Base-by-base conservation (phyloP, 768 basidiomycete species). In the Rubroboletus satanas region DNA sequence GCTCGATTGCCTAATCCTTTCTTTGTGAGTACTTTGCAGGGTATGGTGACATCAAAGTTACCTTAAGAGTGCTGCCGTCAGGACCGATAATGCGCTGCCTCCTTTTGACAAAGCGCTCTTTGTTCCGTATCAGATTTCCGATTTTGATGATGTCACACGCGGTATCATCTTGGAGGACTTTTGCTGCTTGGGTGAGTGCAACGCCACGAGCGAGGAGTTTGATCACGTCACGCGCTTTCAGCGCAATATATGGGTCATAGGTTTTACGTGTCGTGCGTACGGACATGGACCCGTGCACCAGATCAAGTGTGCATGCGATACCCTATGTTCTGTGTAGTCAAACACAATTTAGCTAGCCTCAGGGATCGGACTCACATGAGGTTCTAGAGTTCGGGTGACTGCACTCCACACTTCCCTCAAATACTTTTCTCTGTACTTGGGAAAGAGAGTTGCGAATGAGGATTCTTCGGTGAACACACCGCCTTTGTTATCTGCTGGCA, bases 61-160 rank as follows among this genome's bases (percentile, higher is more conserved):
- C 95, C 83, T 99, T 99, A 58, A 99, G 74, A 3, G 97, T 99
- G 64, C 92, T 94, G 8, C 97, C 97, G 65, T 96, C 92, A 1
- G 97, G 97, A 1, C 97, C 97, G 62, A 99, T 93, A 51, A 99
- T 95, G 56, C 97, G 81, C 73, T 98, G 96, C 59, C 97, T 77
- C 59, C 97, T 76, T 74, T 98, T 98, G 58, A 97, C 95, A 65
- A 96, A 98, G 32, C 96, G 78, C 58, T 98, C 97, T 70, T 96
- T 98, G 72, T 98, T 98, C 62, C 93, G 77, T 17, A 98, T 90
- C 49, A 96, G 69, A 63, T 81, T 95, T 15, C 97, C 96, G 57
- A 98, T 98, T 74, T 98, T 98, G 69, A 99, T 98, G 59, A 99
- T 95, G 71, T 99, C 97, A 70, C 93, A 97, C 3, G 93, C 90